Evolutionary conservation across 2,329 filamentous ascomycete species (phyloP), one percentile per base, ranked within the genome.

Genomic region (Paecilomyces fulvus): DNA sequence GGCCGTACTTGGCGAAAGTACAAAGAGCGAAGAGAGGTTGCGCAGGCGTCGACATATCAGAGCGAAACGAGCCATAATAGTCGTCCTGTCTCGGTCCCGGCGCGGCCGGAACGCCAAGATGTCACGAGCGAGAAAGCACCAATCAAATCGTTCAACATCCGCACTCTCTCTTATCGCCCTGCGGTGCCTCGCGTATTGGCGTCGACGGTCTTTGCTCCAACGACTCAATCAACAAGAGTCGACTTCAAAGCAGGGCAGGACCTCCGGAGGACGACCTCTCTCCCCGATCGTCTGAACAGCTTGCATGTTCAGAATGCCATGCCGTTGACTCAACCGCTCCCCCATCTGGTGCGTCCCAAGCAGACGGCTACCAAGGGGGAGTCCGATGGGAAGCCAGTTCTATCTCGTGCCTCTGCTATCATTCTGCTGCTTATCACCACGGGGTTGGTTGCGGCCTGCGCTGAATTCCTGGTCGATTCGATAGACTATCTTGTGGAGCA

Each of bases 201-300:
- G 0, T 87, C 88, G 52, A 84, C 84, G 10, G 87, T 91, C 56
- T 91, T 92, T 63, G 77, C 76, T 0, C 78, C 81, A 14, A 25
- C 59, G 2, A 61, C 63, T n/a, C 62, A 55, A 46, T 53, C 56
- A n/a, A 43, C 54, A 14, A 49, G 33, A 2, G 68, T 6, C 65
- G 66, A 3, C 64, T 75, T 3, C 60, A 72, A 8, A 77, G 81
- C 2, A 75, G 78, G 10, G 76, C 83, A 49, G 61, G 82, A 83
- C n/a, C 83, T 90, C 54, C 85, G 87, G 56, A 81, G 88, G 55
- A 89, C 88, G 20, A 89, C 83, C 67, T 91, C 88, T 0, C 79
- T 91, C 2, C 88, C 88, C 0, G 86, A 87, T 63, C 81, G 86
- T 17, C 79, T 90, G 8, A 83, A 81, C 57, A 66, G 64, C 14